phyloP scores from a whole-genome alignment of 2,329 filamentous ascomycete genomes.

The Setomelanomma holmii region DNA sequence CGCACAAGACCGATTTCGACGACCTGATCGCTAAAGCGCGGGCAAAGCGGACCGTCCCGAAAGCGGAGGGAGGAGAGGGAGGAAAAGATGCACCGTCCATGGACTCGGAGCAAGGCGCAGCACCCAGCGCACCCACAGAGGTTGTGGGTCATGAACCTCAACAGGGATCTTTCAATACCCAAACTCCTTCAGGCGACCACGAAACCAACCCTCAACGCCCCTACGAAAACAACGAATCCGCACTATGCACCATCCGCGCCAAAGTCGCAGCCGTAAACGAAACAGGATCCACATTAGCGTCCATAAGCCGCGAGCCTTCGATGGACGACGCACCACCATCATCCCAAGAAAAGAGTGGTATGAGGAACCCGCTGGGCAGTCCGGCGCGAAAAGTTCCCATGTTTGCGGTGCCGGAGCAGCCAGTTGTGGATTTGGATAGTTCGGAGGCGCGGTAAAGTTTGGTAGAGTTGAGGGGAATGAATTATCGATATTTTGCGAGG shows the following conservation, averaged over 20 bases:
- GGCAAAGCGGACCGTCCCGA: slow-evolving; percentile 56
- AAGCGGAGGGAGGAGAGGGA: slow-evolving; percentile 23
- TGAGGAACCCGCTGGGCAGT: slow-evolving; percentile 31
- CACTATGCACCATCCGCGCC: slow-evolving; percentile 26
- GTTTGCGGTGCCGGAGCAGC: slow-evolving; percentile 52
- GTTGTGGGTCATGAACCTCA: too few relatives aligned
- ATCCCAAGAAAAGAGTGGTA: too few relatives aligned
- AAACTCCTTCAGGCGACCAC: too few relatives aligned
- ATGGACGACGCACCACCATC: too few relatives aligned
- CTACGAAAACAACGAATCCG: slow-evolving; percentile 34
- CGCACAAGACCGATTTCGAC: slow-evolving; percentile 77
- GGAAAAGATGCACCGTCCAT: not conserved
- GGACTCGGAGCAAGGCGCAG: too few relatives aligned
- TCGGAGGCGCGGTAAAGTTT: slow-evolving; percentile 21
- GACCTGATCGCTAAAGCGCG: slow-evolving; percentile 80
- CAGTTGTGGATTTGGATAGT: slow-evolving; percentile 50
- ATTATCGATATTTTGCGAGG: too few relatives aligned
- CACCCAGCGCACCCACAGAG: too few relatives aligned
- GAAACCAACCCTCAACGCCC: slow-evolving; percentile 8
- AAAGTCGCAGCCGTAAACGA: slow-evolving; percentile 31
- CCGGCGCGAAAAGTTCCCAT: slow-evolving; percentile 50
- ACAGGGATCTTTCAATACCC: too few relatives aligned
- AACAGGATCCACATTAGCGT: slow-evolving; percentile 10
- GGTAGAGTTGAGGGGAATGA: not conserved
- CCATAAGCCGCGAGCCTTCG: slow-evolving; percentile 11